Evolutionary conservation across 176 grass and related monocot species (phyloP).

Genomic region (Eremochloa ophiuroides): DNA sequence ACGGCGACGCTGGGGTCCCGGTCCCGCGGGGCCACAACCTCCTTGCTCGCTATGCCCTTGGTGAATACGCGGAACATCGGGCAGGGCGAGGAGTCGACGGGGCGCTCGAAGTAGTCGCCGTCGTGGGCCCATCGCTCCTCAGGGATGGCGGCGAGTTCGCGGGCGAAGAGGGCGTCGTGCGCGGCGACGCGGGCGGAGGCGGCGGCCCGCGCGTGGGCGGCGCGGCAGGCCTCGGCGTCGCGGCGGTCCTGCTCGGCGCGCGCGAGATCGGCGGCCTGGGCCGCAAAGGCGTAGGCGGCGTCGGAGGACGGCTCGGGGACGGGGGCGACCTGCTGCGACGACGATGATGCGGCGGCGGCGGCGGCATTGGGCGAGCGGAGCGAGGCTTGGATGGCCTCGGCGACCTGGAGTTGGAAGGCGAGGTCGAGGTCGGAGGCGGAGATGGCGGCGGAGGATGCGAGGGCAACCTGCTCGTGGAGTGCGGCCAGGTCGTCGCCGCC

Average conservation of each 20-base stretch:
- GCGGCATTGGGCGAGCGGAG: not conserved
- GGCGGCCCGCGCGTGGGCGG: not conserved
- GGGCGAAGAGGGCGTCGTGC: not conserved
- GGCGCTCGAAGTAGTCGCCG: not conserved
- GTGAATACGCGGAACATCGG: not conserved
- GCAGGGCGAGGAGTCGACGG: not conserved
- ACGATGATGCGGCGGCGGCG: not conserved
- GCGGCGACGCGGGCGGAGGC: not conserved
- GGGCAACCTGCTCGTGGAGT: not conserved
- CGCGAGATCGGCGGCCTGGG: not conserved
- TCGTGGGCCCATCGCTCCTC: not conserved
- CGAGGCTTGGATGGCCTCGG: conserved; percentile 52
- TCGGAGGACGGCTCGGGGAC: not conserved
- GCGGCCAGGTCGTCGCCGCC: conserved; percentile 2
- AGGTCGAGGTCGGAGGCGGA: conserved; percentile 10
- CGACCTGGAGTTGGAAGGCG: conserved; percentile 48
- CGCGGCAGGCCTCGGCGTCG: not conserved
- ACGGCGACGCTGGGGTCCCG: not conserved
- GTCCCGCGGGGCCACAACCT: not conserved
- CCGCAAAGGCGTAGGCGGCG: not conserved
- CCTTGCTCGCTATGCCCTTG: not conserved
- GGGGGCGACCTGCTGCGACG: not conserved
- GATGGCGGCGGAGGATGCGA: not conserved
- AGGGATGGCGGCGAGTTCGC: not conserved
- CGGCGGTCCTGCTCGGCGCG: not conserved